Conservation (phyloP, 768 basidiomycete species). For the Glaciozyma martinii region DNA sequence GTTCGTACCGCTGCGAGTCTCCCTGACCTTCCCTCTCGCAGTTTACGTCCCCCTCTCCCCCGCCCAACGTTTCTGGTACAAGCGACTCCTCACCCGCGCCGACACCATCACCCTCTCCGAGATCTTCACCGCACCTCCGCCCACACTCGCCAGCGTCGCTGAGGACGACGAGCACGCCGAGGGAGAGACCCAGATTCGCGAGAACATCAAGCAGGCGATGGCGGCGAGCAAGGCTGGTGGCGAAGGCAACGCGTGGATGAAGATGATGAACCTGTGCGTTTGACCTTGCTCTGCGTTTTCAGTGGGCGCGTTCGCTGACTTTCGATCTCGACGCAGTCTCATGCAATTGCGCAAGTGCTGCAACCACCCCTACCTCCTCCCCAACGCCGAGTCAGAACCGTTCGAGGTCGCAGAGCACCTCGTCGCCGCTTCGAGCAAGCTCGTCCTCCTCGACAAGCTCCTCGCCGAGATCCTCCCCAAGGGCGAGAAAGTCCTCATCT, state of each 20-base stretch:
- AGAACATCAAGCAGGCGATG: neutral
- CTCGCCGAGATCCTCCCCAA: constrained; percentile 51
- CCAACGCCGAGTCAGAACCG: constrained; percentile 47
- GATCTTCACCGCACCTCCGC: constrained; percentile 44
- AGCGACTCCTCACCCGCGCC: constrained; percentile 50
- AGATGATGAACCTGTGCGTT: constrained; percentile 51
- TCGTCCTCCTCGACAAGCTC: constrained; percentile 54
- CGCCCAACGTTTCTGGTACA: constrained; percentile 57
- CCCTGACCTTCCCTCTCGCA: neutral
- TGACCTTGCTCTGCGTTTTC: neutral
- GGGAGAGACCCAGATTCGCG: constrained; percentile 34
- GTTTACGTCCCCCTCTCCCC: constrained; percentile 41
- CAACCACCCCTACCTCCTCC: constrained; percentile 55
- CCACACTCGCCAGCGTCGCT: neutral
- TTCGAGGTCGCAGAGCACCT: constrained; percentile 52
- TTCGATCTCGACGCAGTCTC: constrained; percentile 32
- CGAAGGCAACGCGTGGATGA: constrained; percentile 41
- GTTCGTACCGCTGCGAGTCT: constrained; percentile 41
- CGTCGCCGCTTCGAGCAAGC: constrained; percentile 52
- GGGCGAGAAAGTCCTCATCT: constrained; percentile 58
- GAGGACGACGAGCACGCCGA: constrained; percentile 26
- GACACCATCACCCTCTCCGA: constrained; percentile 47
- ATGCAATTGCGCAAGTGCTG: constrained; percentile 64
- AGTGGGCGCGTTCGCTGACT: neutral
- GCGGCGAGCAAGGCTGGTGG: constrained; percentile 3